Base-by-base conservation (phyloP, 2,329 filamentous ascomycete species). In the Blastomyces silverae region DNA sequence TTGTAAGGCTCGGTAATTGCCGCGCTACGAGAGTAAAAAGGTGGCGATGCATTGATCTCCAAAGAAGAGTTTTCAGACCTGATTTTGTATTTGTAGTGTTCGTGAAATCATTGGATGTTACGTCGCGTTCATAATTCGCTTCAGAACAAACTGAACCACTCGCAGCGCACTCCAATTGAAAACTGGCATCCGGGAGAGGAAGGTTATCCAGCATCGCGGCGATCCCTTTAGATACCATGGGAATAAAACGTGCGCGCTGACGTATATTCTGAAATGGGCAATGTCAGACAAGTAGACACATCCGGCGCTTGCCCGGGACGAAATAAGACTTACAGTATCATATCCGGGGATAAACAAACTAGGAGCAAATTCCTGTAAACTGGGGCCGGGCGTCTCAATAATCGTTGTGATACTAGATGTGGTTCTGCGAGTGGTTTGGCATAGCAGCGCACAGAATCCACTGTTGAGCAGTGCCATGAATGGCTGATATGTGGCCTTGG, bases 211-310 rank as follows among this genome's bases (percentile, higher is more conserved):
- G 52, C 57, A 78, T 71, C 1, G 70, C 72, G 3, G 69, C 65
- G 34, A 79, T 66, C 6, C 76, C 73, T 66, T 75, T 77, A 0
- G 72, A 69, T 20, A 78, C 70, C 5, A 72, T 70, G 1, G 75
- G 71, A 3, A 78, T 73, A 8, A 77, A 71, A 7, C 70, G 69
- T 11, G 70, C 71, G 44, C 77, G 70, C 66, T 78, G 74, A 46
- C 70, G 72, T 65, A 78, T 73, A 44, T 71, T 73, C 77, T 79
- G 25, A n/a, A 50, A 59, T 48, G 17, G 6, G 17, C 31, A 55
- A 10, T n/a, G 56, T 63, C 7, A 59, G 52, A 48, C 63, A 65
- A 31, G 17, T 28, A 55, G 28, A 11, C 6, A 13, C 39, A 57
- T 28, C 8, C 8, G 22, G 5, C 42, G n/a, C 31, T 22, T 7